phyloP scores from a whole-genome alignment of 352 stramenopile genomes.

The Plasmopara halstedii region DNA sequence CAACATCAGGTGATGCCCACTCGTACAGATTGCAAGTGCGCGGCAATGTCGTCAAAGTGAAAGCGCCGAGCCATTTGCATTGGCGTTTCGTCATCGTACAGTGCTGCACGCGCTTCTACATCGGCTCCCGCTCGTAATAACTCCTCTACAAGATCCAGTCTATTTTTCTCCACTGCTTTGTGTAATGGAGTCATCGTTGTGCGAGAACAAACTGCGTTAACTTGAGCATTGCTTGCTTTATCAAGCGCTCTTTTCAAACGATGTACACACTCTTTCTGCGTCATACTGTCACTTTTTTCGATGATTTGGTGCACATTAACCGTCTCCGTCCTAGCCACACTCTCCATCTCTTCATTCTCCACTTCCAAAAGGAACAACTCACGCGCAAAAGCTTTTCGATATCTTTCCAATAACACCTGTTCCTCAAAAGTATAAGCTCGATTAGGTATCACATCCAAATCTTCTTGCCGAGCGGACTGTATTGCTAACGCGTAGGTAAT shows the following conservation, averaged over 20 bases:
- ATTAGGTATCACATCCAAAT: constrained; percentile 28
- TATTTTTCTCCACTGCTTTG: constrained; percentile 57
- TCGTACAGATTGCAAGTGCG: constrained; percentile 15
- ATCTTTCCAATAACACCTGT: constrained; percentile 49
- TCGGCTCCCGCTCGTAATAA: constrained; percentile 38
- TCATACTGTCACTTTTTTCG: constrained; percentile 21
- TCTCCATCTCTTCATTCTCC: constrained; percentile 5
- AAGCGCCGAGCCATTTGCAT: constrained; percentile 56
- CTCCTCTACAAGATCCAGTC: constrained; percentile 37
- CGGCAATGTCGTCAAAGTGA: constrained; percentile 33
- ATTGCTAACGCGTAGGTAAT: constrained; percentile 45
- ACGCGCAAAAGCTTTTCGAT: constrained; percentile 33
- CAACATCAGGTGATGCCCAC: too few relatives aligned
- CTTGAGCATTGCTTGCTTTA: constrained; percentile 7
- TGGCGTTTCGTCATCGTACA: constrained; percentile 59
- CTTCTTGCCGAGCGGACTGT: constrained; percentile 29
- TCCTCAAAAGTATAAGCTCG: constrained; percentile 49
- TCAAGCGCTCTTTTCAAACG: constrained; percentile 11
- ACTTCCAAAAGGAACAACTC: constrained; percentile 29
- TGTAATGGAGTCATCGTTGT: constrained; percentile 60
- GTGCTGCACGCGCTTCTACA: constrained; percentile 24
- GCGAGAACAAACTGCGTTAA: constrained; percentile 40
- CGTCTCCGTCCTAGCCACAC: not conserved
- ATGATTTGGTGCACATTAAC: constrained; percentile 39
- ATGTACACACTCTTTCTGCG: constrained; percentile 2